Percentiles rank a stretch among this genome's conserved stretches.
phyloP scores from a whole-genome alignment of 169 alveolate species.

The Eimeria zaria region DNA sequence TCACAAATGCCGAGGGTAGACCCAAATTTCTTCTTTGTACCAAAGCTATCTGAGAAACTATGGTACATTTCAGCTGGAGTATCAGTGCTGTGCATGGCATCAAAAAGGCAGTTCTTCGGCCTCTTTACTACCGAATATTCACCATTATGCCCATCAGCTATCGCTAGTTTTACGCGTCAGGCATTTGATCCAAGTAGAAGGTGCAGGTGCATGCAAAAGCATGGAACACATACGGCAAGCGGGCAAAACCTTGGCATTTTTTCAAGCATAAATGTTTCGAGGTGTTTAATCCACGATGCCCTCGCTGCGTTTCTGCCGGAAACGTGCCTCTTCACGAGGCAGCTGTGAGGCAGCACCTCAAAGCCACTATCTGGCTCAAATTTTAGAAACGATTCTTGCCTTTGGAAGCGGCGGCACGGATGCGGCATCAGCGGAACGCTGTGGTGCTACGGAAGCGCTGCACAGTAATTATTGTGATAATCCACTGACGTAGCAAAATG shows the following conservation, averaged over 20 bases:
- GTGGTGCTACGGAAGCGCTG: neutral
- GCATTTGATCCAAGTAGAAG: neutral
- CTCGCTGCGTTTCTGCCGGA: neutral
- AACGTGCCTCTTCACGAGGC: neutral
- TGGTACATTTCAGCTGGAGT: neutral
- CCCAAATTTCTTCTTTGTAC: neutral
- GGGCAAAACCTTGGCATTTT: too few relatives aligned
- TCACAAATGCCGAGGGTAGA: neutral
- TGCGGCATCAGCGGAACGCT: neutral
- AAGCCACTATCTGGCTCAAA: neutral
- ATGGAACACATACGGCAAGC: neutral
- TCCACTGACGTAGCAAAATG: neutral
- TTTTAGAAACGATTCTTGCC: neutral
- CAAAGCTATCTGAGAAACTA: neutral
- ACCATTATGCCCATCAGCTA: neutral
- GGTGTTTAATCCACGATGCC: neutral
- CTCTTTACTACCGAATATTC: neutral
- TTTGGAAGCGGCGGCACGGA: neutral
- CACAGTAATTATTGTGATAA: neutral
- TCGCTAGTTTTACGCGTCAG: neutral
- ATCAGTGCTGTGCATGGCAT: neutral
- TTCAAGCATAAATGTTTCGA: neutral
- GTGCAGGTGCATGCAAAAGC: neutral
- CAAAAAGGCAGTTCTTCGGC: neutral
- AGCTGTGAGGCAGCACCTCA: neutral